A percentile compares a stretch with the other conserved stretches of the same genome.
These are phyloP conservation scores for Lavandula angustifolia DNA, from an alignment of 257 asterid species.

Conservation along the genomic window DNA sequence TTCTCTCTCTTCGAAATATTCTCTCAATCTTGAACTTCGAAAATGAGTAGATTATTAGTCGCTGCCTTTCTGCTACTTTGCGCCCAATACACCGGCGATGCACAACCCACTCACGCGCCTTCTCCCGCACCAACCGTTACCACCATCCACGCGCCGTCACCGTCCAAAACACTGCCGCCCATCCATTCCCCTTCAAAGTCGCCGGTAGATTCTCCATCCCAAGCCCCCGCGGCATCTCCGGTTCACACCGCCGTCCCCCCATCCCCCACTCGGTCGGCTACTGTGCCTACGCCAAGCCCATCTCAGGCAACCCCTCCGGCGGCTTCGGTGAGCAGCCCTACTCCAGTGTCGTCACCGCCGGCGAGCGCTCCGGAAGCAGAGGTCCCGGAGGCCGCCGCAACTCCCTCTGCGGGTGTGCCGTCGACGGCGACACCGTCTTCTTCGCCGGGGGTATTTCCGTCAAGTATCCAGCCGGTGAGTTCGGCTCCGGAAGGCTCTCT, in stretches of 20 bases:
- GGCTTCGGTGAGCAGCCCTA: conserved; percentile 41
- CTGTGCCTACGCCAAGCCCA: conserved; percentile 49
- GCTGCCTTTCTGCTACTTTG: conserved; percentile 38
- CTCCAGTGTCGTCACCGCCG: conserved; percentile 34
- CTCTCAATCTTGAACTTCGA: background rate
- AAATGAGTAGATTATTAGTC: conserved; percentile 40
- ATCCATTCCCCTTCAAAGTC: conserved; percentile 48
- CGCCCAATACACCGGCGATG: conserved; percentile 40
- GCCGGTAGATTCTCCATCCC: conserved; percentile 45
- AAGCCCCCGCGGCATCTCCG: conserved; percentile 36
- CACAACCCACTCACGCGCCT: conserved; percentile 57
- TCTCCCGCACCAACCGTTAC: conserved; percentile 51
- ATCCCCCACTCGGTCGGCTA: conserved; percentile 38
- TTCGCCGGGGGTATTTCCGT: conserved; percentile 46
- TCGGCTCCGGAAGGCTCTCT: conserved; percentile 55
- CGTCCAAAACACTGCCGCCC: conserved; percentile 34
- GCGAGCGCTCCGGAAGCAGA: conserved; percentile 39
- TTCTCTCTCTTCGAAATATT: conserved; percentile 35
- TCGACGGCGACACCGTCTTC: conserved; percentile 31
- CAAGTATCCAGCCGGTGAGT: conserved; percentile 51
- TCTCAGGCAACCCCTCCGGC: conserved; percentile 47
- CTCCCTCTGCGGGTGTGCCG: conserved; percentile 40
- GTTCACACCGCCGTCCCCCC: conserved; percentile 27
- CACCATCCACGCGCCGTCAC: conserved; percentile 34
- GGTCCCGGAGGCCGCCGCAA: conserved; percentile 41